These are phyloP conservation scores for Euphorbia lathyris DNA, from an alignment of 345 rosid species.

Conservation along the genomic window DNA sequence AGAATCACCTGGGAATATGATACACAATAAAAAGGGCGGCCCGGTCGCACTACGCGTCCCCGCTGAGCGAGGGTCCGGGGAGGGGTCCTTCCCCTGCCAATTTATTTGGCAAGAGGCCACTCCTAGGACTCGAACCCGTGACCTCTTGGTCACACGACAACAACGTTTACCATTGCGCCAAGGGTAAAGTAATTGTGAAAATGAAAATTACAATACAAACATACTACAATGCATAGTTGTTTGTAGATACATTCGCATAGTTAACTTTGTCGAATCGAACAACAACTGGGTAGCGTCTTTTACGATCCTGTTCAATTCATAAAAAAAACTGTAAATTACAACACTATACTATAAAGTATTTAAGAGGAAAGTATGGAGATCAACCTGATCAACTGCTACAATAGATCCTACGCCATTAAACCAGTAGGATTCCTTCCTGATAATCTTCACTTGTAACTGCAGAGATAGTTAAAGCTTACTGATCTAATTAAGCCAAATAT, in stretches of 20 bases:
- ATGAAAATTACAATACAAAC: slow-evolving; percentile 21
- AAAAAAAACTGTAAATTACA: neutral
- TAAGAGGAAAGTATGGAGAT: neutral
- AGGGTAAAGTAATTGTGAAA: slow-evolving; percentile 6
- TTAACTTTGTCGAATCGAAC: slow-evolving; percentile 88
- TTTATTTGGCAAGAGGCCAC: too few relatives aligned
- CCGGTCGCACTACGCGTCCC: too few relatives aligned
- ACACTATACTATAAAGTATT: neutral
- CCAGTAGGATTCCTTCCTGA: slow-evolving; percentile 91
- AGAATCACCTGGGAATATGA: slow-evolving; percentile 21
- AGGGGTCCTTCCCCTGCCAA: too few relatives aligned
- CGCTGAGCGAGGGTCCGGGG: too few relatives aligned
- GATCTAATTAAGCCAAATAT: too few relatives aligned
- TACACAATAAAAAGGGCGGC: too few relatives aligned
- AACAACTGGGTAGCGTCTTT: slow-evolving; percentile 81
- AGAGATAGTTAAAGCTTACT: neutral
- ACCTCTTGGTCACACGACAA: too few relatives aligned
- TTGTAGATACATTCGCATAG: slow-evolving; percentile 88
- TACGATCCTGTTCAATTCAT: slow-evolving; percentile 57
- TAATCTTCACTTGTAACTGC: slow-evolving; percentile 68
- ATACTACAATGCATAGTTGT: slow-evolving; percentile 70
- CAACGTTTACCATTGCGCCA: too few relatives aligned
- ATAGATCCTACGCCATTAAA: slow-evolving; percentile 75
- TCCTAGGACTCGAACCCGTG: too few relatives aligned
- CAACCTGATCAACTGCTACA: slow-evolving; percentile 86